Base-by-base conservation (phyloP, 768 basidiomycete species). In the Termitomyces sp. region DNA sequence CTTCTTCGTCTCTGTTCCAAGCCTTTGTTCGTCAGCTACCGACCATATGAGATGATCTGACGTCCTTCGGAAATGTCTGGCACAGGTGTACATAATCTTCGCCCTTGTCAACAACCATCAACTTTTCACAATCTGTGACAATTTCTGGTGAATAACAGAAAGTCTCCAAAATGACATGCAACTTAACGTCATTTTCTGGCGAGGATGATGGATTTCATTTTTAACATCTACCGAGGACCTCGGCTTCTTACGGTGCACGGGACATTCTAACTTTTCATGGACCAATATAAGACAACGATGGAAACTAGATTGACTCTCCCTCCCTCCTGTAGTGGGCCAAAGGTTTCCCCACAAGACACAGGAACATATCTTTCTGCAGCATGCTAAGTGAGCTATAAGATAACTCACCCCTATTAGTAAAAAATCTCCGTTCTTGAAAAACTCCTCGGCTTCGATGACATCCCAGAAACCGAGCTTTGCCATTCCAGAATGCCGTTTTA, bases 201-300 rank as follows among this genome's bases (percentile, higher is more conserved):
- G 12, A 50, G 35, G 23, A 23, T 45, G 26, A 45, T 50, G 35
- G 49, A 23, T 12, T 35, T 50, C 10, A 28, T 50, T n/a, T 23
- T 33, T 3, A 21, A 26, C 31, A 38, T 33, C 38, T 48, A 19
- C 43, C 55, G 33, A 23, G 47, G 47, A 56, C 50, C 14, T 56
- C 55, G 55, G 55, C 55, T 50, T 31, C n/a, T 57, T 57, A 50
- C 56, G 56, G 50, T 57, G 26, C 50, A 52, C 33, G 41, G 37
- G 54, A 48, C 23, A n/a, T 9, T 14, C 5, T 15, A 21, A 23
- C 19, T 48, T 35, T 48, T 21, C 6, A 26, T 44, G 15, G 26
- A 45, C 44, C 26, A 17, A 17, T 45, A 8, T 5, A 21, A 44
- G 43, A 10, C 21, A 44, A 44, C 43, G 12, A 23, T 14, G 43